phyloP scores from a whole-genome alignment of 768 basidiomycete species.

The Amanita thiersii region DNA sequence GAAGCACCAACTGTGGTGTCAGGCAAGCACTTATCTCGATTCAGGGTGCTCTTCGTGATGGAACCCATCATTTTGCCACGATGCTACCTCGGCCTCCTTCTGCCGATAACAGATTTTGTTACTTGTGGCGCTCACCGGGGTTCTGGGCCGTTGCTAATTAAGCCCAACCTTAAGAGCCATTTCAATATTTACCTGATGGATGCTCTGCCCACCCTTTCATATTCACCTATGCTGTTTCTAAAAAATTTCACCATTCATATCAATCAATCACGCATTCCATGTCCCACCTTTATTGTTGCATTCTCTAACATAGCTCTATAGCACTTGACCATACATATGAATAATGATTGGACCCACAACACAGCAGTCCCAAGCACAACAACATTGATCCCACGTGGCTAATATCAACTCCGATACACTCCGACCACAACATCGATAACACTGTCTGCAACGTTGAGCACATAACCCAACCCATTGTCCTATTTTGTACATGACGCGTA shows the following conservation, averaged over 20 bases:
- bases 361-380: too few relatives aligned
- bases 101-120: conserved; percentile 8
- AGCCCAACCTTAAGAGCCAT: too few relatives aligned
- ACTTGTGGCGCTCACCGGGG: conserved; percentile 5
- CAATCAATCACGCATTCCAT: not conserved
- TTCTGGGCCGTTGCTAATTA: not conserved
- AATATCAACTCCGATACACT: conserved; percentile 16
- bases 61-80: conserved; percentile 8
- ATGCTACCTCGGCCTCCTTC: conserved; percentile 11
- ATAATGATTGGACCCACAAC: too few relatives aligned
- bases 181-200: too few relatives aligned
- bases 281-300: too few relatives aligned
- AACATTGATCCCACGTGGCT: not conserved
- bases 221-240: too few relatives aligned
- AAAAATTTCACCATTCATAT: not conserved
- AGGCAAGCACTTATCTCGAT: conserved; percentile 13
- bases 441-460: not conserved
- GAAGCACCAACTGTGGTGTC: conserved; percentile 4
- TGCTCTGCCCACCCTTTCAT: not conserved
- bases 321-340: too few relatives aligned
- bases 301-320: too few relatives aligned
- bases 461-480: not conserved
- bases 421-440: conserved; percentile 12
- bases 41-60: conserved; percentile 10
- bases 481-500: conserved; percentile 34